Evolutionary conservation across 2,329 filamentous ascomycete species (phyloP).

Genomic region (Pleurostoma richardsiae): DNA sequence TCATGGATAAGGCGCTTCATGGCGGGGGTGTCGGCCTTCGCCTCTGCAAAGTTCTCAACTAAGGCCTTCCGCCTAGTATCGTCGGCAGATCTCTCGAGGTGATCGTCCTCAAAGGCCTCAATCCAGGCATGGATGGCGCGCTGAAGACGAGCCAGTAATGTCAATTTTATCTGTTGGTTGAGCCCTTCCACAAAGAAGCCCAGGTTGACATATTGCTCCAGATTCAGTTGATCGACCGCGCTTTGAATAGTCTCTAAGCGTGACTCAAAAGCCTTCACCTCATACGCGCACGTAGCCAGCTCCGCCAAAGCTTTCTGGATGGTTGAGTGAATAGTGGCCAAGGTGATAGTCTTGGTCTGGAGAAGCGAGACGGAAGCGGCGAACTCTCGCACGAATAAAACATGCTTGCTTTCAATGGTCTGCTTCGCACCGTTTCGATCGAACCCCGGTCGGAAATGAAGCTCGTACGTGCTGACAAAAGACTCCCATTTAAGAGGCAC

Average conservation of each 20-base stretch:
- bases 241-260: conserved; percentile 83
- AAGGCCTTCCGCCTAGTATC: conserved; percentile 44
- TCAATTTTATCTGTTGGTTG: conserved; percentile 78
- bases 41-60: conserved; percentile 29
- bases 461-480: conserved; percentile 93
- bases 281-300: conserved; percentile 79
- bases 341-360: conserved; percentile 77
- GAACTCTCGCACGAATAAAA: conserved; percentile 94
- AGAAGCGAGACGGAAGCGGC: conserved; percentile 81
- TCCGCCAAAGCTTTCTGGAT: conserved; percentile 78
- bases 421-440: not conserved
- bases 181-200: conserved; percentile 83
- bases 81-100: conserved; percentile 36
- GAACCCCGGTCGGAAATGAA: conserved; percentile 62
- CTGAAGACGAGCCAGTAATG: conserved; percentile 76
- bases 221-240: conserved; percentile 90
- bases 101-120: conserved; percentile 67
- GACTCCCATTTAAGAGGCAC: conserved; percentile 94
- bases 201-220: conserved; percentile 94
- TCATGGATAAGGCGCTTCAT: conserved; percentile 79
- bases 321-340: conserved; percentile 74
- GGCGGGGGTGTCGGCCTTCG: conserved; percentile 50
- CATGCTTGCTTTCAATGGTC: conserved; percentile 77
- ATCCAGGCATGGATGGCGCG: conserved; percentile 86
- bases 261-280: conserved; percentile 70